Percentiles rank a stretch among this genome's conserved stretches.
These are phyloP conservation scores for Penicillium vulpinum DNA, from an alignment of 2,329 filamentous ascomycete species.

Conservation along the genomic window DNA sequence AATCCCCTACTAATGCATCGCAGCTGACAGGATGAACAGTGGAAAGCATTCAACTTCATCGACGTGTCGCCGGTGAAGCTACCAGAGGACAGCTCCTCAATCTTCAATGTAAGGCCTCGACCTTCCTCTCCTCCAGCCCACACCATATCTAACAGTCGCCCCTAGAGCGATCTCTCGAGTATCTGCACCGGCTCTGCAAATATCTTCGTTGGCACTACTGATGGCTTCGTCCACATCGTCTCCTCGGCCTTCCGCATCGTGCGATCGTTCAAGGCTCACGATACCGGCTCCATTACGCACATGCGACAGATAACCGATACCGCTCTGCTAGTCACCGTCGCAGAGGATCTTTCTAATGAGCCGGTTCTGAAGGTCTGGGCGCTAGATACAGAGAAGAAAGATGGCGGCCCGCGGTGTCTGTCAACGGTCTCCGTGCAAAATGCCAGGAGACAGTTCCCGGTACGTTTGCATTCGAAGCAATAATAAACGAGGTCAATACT, in stretches of 20 bases:
- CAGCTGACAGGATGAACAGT: slow-evolving; percentile 54
- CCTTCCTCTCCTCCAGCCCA: background rate
- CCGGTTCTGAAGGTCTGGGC: slow-evolving; percentile 97
- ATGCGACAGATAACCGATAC: slow-evolving; percentile 91
- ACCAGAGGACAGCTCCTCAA: slow-evolving; percentile 72
- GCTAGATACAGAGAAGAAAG: slow-evolving; percentile 93
- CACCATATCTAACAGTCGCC: slow-evolving; percentile 1
- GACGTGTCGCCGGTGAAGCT: slow-evolving; percentile 83
- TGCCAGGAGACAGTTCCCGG: slow-evolving; percentile 88
- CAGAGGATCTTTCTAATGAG: slow-evolving; percentile 84
- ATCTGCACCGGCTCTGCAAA: slow-evolving; percentile 85
- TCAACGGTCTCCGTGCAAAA: slow-evolving; percentile 86
- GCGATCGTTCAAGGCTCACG: slow-evolving; percentile 83
- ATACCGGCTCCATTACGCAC: slow-evolving; percentile 73
- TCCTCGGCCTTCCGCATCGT: slow-evolving; percentile 84
- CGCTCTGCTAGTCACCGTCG: slow-evolving; percentile 73
- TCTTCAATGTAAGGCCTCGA: slow-evolving; percentile 69
- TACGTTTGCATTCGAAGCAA: slow-evolving; percentile 41
- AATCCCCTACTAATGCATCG: background rate
- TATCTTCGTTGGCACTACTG: slow-evolving; percentile 81
- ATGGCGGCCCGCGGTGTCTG: slow-evolving; percentile 80
- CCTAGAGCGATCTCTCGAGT: slow-evolving; percentile 69
- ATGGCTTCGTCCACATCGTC: slow-evolving; percentile 85
- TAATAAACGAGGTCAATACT: background rate
- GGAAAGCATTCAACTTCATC: slow-evolving; percentile 99